phyloP scores from a whole-genome alignment of 1,284 basidiomycete species.

The Phylloboletellus chloephorus region DNA sequence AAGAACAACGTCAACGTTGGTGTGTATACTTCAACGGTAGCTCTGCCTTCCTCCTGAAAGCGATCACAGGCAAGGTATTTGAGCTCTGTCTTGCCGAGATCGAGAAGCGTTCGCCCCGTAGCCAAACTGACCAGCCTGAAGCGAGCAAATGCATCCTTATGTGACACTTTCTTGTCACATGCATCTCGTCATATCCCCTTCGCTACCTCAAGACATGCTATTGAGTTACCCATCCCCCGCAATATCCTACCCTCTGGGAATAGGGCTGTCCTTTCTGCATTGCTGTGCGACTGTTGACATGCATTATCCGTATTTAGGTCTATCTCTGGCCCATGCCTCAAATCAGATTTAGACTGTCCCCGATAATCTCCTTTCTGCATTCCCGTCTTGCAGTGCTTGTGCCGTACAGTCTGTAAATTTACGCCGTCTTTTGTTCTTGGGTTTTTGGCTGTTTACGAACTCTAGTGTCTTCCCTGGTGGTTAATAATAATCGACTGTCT shows the following conservation, averaged over 20 bases:
- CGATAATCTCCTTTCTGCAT: conserved; percentile 28
- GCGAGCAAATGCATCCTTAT: conserved; percentile 62
- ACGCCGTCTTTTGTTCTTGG: conserved; percentile 22
- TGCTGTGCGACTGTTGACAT: conserved; percentile 31
- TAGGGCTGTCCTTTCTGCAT: conserved; percentile 23
- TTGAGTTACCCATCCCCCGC: conserved; percentile 29
- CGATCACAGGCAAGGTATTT: conserved; percentile 71
- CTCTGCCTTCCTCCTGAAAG: conserved; percentile 8
- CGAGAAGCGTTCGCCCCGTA: conserved; percentile 62
- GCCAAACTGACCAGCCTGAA: conserved; percentile 53
- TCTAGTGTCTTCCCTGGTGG: conserved; percentile 36
- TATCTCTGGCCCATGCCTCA: conserved; percentile 17
- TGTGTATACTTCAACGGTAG: conserved; percentile 37
- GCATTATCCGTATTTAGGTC: conserved; percentile 37
- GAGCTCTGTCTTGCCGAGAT: conserved; percentile 86
- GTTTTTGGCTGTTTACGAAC: conserved; percentile 28
- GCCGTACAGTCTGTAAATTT: conserved; percentile 30
- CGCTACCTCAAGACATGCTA: conserved; percentile 21
- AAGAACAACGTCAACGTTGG: conserved; percentile 87
- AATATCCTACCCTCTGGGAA: conserved; percentile 28
- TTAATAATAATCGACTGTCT: conserved; percentile 28
- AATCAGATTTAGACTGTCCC: conserved; percentile 29
- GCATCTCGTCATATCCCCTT: too few relatives aligned
- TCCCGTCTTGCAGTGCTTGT: conserved; percentile 20
- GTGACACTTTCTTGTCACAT: conserved; percentile 40